phyloP scores from a whole-genome alignment of 192 early-diverging fungal species.

The Coemansia sp. region DNA sequence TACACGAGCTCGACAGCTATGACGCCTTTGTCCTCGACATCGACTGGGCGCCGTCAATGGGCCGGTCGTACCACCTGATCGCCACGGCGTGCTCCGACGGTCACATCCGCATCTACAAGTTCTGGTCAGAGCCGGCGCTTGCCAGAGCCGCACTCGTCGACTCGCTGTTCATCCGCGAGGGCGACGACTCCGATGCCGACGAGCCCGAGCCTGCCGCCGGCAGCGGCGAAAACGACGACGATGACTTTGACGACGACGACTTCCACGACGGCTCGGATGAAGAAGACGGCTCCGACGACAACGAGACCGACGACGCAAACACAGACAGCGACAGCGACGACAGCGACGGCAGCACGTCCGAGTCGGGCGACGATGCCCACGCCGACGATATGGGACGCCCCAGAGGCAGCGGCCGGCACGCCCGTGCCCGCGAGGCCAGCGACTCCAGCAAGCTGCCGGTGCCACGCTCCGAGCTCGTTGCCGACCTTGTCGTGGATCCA shows the following conservation, averaged over 20 bases:
- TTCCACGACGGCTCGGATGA: slow-evolving; percentile 16
- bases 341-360: slow-evolving; percentile 12
- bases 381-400: neutral
- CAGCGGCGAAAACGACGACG: slow-evolving; percentile 15
- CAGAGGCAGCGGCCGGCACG: neutral
- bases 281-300: slow-evolving; percentile 17
- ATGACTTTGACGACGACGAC: slow-evolving; percentile 18
- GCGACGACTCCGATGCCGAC: slow-evolving; percentile 14
- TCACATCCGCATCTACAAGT: slow-evolving; percentile 52
- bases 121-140: slow-evolving; percentile 38
- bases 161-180: slow-evolving; percentile 42
- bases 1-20: slow-evolving; percentile 53
- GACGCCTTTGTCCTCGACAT: slow-evolving; percentile 56
- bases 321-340: slow-evolving; percentile 15
- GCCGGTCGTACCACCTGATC: slow-evolving; percentile 57
- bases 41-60: slow-evolving; percentile 53
- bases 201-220: slow-evolving; percentile 2
- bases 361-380: slow-evolving; percentile 4
- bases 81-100: slow-evolving; percentile 49
- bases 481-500: slow-evolving; percentile 30
- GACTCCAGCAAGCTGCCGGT: slow-evolving; percentile 1
- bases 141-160: slow-evolving; percentile 22
- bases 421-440: neutral
- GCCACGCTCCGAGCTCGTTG: slow-evolving; percentile 44
- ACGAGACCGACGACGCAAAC: slow-evolving; percentile 17